A percentile compares a stretch with the other conserved stretches of the same genome.
These are phyloP conservation scores for Fusarium mundagurra DNA, from an alignment of 2,329 filamentous ascomycete species.

Conservation along the genomic window DNA sequence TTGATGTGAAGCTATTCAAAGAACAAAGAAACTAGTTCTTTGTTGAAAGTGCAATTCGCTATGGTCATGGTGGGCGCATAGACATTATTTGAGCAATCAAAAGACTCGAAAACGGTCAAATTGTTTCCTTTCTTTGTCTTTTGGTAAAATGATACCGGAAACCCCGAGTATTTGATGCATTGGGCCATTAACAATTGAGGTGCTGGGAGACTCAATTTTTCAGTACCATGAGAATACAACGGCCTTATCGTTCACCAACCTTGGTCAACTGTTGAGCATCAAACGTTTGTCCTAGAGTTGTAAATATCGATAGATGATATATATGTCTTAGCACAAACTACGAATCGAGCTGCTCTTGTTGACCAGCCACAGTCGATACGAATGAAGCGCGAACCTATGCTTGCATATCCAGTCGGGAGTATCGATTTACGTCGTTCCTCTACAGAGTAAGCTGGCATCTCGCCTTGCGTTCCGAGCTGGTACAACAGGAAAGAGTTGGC, in stretches of 20 bases:
- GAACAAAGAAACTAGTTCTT: constrained; percentile 38
- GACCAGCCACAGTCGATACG: neutral
- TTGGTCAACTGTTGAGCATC: neutral
- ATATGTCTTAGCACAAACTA: neutral
- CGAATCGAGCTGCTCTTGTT: neutral
- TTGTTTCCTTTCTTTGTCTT: constrained; percentile 14
- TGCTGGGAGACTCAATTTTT: neutral
- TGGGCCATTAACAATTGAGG: neutral
- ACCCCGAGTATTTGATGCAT: neutral
- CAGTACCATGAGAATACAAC: neutral
- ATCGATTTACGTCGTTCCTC: neutral
- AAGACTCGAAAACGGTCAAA: neutral
- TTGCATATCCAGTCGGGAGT: neutral
- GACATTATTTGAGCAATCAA: neutral
- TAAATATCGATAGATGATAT: neutral
- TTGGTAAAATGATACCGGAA: neutral
- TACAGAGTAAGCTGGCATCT: neutral
- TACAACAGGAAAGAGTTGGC: neutral
- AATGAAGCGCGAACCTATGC: neutral
- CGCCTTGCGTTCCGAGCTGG: neutral
- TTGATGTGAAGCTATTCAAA: constrained; percentile 16
- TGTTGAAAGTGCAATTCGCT: constrained; percentile 5
- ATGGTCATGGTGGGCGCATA: constrained; percentile 14
- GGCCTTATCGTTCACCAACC: neutral
- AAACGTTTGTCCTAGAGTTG: neutral